These are phyloP conservation scores for Xylaria sp. DNA, from an alignment of 2,329 filamentous ascomycete genomes.

Conservation along the genomic window DNA sequence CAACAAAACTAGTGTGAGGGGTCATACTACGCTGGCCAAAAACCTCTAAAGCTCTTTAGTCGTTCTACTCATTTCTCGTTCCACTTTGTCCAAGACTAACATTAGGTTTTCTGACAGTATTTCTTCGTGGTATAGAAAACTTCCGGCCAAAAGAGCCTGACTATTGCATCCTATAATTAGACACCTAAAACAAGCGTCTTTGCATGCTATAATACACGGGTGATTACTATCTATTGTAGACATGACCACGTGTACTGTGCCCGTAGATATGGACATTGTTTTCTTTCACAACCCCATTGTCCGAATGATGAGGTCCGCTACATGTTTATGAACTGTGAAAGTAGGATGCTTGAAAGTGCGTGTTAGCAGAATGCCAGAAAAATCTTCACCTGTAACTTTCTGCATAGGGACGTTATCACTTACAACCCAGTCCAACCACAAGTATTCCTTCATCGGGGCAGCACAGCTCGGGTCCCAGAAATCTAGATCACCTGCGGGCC, in stretches of 20 bases:
- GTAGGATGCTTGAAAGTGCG: conserved; percentile 27
- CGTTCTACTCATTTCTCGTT: too few species aligned
- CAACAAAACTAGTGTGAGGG: too few species aligned
- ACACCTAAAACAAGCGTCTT: too few species aligned
- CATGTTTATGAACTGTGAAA: conserved; percentile 28
- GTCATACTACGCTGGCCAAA: too few species aligned
- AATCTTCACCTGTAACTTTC: neutral
- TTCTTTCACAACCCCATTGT: conserved; percentile 20
- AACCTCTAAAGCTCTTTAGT: too few species aligned
- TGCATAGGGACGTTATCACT: neutral
- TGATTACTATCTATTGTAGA: neutral
- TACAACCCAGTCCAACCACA: conserved; percentile 34
- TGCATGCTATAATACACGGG: too few species aligned
- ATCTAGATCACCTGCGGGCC: conserved; percentile 27
- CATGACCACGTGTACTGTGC: neutral
- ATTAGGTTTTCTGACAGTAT: too few species aligned
- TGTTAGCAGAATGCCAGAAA: neutral
- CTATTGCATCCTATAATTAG: too few species aligned
- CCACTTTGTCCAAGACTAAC: too few species aligned
- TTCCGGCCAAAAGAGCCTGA: too few species aligned
- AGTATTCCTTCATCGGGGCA: conserved; percentile 33
- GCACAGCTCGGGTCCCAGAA: conserved; percentile 30
- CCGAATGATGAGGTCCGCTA: conserved; percentile 21
- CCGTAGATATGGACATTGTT: neutral
- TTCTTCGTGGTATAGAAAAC: too few species aligned